A percentile compares a stretch with the other conserved stretches of the same genome.
Evolutionary conservation across 225 moss, liverwort and hornwort genomes (phyloP).

Genomic region (Lunularia cruciata): DNA sequence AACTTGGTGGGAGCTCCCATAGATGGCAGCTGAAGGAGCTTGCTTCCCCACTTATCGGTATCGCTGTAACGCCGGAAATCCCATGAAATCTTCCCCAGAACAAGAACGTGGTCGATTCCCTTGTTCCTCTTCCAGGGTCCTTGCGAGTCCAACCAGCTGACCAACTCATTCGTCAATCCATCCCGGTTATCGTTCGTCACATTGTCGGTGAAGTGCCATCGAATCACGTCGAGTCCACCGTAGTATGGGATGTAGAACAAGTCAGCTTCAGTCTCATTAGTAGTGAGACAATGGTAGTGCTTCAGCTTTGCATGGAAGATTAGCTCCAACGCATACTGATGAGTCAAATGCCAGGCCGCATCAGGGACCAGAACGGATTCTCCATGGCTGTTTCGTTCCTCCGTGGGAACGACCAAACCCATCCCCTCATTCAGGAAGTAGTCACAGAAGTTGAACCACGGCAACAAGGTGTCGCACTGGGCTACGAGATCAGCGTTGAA

Average conservation of each 20-base stretch:
- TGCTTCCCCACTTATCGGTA: constrained; percentile 70
- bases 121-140: constrained; percentile 66
- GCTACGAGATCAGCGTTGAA: constrained; percentile 72
- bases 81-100: constrained; percentile 90
- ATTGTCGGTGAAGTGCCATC: constrained; percentile 83
- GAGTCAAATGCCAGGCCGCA: constrained; percentile 73
- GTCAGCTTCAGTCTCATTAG: constrained; percentile 48
- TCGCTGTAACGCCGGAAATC: constrained; percentile 66
- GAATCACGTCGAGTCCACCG: constrained; percentile 88
- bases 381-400: constrained; percentile 38
- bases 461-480: constrained; percentile 63
- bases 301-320: constrained; percentile 68
- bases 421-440: constrained; percentile 72
- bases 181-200: constrained; percentile 67
- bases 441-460: constrained; percentile 83
- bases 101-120: constrained; percentile 76
- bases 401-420: constrained; percentile 48
- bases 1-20: constrained; percentile 71
- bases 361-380: constrained; percentile 57
- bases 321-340: constrained; percentile 82
- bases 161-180: constrained; percentile 59
- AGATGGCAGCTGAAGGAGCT: constrained; percentile 57
- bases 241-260: constrained; percentile 92
- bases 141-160: constrained; percentile 69
- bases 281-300: constrained; percentile 70